Evolutionary conservation across 73 alveolate genomes (phyloP), one percentile per base, ranked within the genome.

Genomic region (Stentor coeruleus): DNA sequence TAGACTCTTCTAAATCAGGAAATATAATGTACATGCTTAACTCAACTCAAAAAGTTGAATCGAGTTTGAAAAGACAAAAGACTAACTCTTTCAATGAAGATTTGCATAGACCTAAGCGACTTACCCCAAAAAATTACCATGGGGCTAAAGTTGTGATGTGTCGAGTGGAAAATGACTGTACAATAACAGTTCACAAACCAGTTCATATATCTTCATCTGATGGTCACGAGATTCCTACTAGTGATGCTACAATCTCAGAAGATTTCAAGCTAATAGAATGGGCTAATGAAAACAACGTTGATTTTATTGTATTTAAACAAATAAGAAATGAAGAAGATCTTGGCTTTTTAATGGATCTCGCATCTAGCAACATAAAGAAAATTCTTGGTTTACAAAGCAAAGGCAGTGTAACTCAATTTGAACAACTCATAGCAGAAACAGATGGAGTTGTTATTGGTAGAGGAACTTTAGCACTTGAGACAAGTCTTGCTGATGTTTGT

Each of bases 91-190:
- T 66, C 33, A 66, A 20, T 2, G 40, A 31, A 1, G 40, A 31
- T 0, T 31, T 31, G n/a, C n/a, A 31, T 28, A 20, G 79, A 1
- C 79, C 37, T 14, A 66, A 20, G 11, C 36, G 40, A 11, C 79
- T 28, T 26, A 57, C 28, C 73, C 79, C 79, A 20, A 83, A 83
- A 59, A 3, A n/a, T 11, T 37, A 83, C 81, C 58, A 84, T 66
- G 90, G 75, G 33, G 75, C 42, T 42, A 82, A 74, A 33, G 82
- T 84, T 31, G 49, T 88, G 3, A 38, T 75, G 0, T 88, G 93
- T 76, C 58, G 86, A 35, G 93, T 88, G 3, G 93, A 88, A 36
- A 36, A 39, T 55, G 93, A 88, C 58, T 84, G 91, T 88, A 86
- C 60, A 42, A 26, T 88, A n/a, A 60, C 75, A 28, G 86, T 79